Base-by-base conservation (phyloP, 306 rosid species). In the Vicia sativa region DNA sequence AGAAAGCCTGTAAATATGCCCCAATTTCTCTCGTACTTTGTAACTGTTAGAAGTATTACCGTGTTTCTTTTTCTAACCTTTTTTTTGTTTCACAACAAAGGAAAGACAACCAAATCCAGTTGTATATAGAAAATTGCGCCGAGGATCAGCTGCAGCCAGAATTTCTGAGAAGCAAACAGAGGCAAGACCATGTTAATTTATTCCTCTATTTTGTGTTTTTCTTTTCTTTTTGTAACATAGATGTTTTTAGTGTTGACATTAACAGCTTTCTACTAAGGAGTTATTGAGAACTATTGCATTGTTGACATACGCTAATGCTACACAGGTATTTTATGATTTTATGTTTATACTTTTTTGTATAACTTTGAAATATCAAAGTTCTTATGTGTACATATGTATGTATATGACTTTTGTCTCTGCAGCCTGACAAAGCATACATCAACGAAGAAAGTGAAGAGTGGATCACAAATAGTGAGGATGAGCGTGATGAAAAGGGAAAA, bases 1-100 rank as follows among this genome's bases (percentile, higher is more conserved):
- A 67, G 13, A 67, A 75, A 75, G 55, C 74, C 79, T 3, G 70
- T 68, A 57, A 66, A 67, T 45, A 21, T 21, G 11, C 58, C 21
- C 28, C 44, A 39, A 34, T 31, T 64, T 65, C 28, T 5, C 52
- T 73, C 57, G 29, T 6, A 6, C 8, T 43, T 12, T 41, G 14
- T 42, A 11, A 58, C 42, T 41, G 16, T 18, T 55, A 39, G 3
- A 13, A 42, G 31, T 25, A 7, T 0, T 55, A 3, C 26, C 12
- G 4, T 25, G 14, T 55, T 55, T 12, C 18, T 26, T 55, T 55
- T 4, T 11, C 61, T 55, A 26, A 26, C 38, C 18, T 26, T 54
- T 9, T 26, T 54, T 54, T 23, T 54, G 60, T 25, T 54, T 54
- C 28, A 19, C 7, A 52, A 21, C 37, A 55, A 55, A 55, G 61